Evolutionary conservation across 2,329 filamentous ascomycete genomes (phyloP).

Genomic region (Orbilia brochopaga): DNA sequence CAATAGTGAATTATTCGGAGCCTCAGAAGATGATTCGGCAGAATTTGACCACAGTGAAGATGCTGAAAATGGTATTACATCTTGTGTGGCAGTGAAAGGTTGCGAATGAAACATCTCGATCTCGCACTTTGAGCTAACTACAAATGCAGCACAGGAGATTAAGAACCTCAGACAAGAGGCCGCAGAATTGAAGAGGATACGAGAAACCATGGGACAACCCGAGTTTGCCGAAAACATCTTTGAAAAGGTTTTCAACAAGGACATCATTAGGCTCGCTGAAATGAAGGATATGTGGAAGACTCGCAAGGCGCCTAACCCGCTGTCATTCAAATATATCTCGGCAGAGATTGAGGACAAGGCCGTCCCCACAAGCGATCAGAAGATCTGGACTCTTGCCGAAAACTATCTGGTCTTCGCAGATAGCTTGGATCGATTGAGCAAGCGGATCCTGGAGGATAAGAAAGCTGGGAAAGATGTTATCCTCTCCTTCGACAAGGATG

Average conservation of each 20-base stretch:
- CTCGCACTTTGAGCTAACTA: slow-evolving; percentile 8
- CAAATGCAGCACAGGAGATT: slow-evolving; percentile 72
- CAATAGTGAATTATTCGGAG: slow-evolving; percentile 79
- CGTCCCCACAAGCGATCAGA: slow-evolving; percentile 70
- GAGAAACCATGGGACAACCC: slow-evolving; percentile 76
- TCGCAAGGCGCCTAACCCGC: slow-evolving; percentile 68
- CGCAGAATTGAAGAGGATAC: slow-evolving; percentile 80
- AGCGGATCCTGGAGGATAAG: slow-evolving; percentile 72
- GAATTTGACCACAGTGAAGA: slow-evolving; percentile 81
- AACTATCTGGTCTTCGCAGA: slow-evolving; percentile 86
- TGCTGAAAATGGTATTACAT: slow-evolving; percentile 72
- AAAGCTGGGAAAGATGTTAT: slow-evolving; percentile 61
- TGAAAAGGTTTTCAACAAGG: slow-evolving; percentile 86
- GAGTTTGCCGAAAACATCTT: slow-evolving; percentile 82
- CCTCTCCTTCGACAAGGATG: slow-evolving; percentile 94
- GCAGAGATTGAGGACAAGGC: not conserved
- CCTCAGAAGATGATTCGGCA: slow-evolving; percentile 81
- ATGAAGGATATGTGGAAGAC: slow-evolving; percentile 98
- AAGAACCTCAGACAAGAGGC: slow-evolving; percentile 84
- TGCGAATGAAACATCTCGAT: not conserved
- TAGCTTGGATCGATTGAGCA: slow-evolving; percentile 75
- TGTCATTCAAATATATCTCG: slow-evolving; percentile 16
- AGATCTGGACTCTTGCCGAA: slow-evolving; percentile 79
- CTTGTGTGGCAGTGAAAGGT: too few relatives aligned
- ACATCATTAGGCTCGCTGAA: slow-evolving; percentile 78